phyloP scores from a whole-genome alignment of 805 yeast species.

The Maudiozyma barnettii region DNA sequence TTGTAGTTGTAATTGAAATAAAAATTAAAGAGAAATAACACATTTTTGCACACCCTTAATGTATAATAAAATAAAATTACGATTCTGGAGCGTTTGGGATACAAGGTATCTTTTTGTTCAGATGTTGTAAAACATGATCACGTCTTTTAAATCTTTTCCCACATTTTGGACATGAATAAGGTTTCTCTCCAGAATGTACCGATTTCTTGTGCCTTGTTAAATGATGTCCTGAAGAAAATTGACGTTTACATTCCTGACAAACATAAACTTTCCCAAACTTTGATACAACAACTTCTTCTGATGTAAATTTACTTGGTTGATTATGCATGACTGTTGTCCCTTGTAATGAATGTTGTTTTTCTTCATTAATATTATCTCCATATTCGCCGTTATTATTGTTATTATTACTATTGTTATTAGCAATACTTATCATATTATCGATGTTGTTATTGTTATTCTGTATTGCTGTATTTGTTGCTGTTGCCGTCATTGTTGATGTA shows the following conservation, averaged over 20 bases:
- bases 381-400: neutral
- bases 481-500: neutral
- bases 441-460: neutral
- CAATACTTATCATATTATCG: neutral
- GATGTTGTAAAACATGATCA: constrained; percentile 31
- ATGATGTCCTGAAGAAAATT: constrained; percentile 32
- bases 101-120: constrained; percentile 31
- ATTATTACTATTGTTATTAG: neutral
- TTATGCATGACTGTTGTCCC: constrained; percentile 8
- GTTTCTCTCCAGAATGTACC: constrained; percentile 32
- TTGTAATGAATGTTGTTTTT: constrained; percentile 3
- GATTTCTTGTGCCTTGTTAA: constrained; percentile 32
- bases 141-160: constrained; percentile 31
- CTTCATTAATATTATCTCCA: neutral
- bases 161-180: constrained; percentile 31
- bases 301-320: constrained; percentile 22
- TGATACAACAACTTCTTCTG: constrained; percentile 26
- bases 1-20: too few species aligned
- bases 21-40: too few species aligned
- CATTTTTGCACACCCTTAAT: too few species aligned
- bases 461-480: too few species aligned
- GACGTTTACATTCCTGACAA: constrained; percentile 30
- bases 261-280: constrained; percentile 29
- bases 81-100: constrained; percentile 5
- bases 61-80: neutral